phyloP scores from a whole-genome alignment of 768 basidiomycete species.

The Rhodocollybia butyracea region DNA sequence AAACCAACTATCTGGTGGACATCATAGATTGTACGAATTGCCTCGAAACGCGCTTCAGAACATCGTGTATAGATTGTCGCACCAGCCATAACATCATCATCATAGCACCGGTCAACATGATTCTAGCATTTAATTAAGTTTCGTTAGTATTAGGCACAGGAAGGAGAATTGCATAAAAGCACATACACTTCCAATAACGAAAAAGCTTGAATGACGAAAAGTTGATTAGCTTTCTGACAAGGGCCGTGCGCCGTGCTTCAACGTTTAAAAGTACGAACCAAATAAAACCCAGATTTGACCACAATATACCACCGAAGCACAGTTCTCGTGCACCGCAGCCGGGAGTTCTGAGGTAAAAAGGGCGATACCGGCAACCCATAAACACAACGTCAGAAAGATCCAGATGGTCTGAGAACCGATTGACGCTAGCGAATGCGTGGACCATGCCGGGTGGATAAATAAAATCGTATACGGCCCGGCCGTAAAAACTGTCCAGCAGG shows the following conservation, averaged over 20 bases:
- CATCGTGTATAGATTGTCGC: background rate
- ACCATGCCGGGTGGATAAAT: constrained; percentile 3
- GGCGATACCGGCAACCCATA: background rate
- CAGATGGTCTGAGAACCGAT: background rate
- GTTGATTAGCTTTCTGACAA: background rate
- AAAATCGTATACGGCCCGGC: background rate
- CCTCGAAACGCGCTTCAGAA: constrained; percentile 2
- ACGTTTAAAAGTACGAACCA: background rate
- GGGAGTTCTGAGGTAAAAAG: background rate
- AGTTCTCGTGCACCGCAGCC: background rate
- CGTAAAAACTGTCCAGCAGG: background rate
- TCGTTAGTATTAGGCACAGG: background rate
- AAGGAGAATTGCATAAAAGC: background rate
- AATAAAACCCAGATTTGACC: background rate
- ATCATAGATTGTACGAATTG: background rate
- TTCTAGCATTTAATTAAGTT: background rate
- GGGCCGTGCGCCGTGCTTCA: too few relatives aligned
- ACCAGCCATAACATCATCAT: constrained; percentile 1
- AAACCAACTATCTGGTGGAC: constrained; percentile 1
- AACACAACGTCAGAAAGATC: background rate
- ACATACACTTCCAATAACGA: background rate
- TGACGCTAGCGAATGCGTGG: background rate
- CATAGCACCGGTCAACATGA: background rate
- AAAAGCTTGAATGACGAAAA: background rate
- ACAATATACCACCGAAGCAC: background rate